Evolutionary conservation across 2,329 filamentous ascomycete species (phyloP).

Genomic region (Ilyonectria destructans): DNA sequence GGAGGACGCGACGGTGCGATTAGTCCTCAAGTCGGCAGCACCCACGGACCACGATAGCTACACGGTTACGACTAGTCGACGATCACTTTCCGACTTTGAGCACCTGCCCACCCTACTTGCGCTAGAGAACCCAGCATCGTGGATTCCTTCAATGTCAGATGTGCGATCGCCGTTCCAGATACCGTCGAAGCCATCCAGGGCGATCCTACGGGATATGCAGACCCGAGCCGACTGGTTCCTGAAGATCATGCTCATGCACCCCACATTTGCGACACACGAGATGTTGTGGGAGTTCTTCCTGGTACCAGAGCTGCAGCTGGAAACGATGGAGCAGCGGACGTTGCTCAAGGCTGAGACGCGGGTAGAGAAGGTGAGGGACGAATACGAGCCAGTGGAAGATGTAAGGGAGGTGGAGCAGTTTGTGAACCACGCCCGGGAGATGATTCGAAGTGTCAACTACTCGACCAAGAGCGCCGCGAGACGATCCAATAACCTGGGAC

Average conservation of each 20-base stretch:
- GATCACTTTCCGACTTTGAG: conserved; percentile 92
- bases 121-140: conserved; percentile 94
- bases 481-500: conserved; percentile 81
- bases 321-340: conserved; percentile 92
- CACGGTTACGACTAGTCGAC: conserved; percentile 93
- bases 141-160: conserved; percentile 86
- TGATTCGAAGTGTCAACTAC: conserved; percentile 87
- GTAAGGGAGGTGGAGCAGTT: conserved; percentile 94
- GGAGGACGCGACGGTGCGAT: conserved; percentile 92
- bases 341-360: conserved; percentile 88
- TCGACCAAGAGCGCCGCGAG: conserved; percentile 88
- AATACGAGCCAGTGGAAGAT: conserved; percentile 88
- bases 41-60: conserved; percentile 87
- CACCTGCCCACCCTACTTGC: conserved; percentile 87
- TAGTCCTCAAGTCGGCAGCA: conserved; percentile 94
- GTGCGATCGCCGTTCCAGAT: conserved; percentile 93
- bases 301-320: conserved; percentile 91
- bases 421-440: conserved; percentile 90
- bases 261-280: conserved; percentile 95
- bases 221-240: conserved; percentile 89
- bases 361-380: conserved; percentile 88
- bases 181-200: conserved; percentile 90
- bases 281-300: conserved; percentile 99
- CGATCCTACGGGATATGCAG: conserved; percentile 90
- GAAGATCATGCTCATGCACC: conserved; percentile 87